These are phyloP conservation scores for Exobasidium rhododendri DNA, from an alignment of 1,284 basidiomycete species.

Conservation along the genomic window DNA sequence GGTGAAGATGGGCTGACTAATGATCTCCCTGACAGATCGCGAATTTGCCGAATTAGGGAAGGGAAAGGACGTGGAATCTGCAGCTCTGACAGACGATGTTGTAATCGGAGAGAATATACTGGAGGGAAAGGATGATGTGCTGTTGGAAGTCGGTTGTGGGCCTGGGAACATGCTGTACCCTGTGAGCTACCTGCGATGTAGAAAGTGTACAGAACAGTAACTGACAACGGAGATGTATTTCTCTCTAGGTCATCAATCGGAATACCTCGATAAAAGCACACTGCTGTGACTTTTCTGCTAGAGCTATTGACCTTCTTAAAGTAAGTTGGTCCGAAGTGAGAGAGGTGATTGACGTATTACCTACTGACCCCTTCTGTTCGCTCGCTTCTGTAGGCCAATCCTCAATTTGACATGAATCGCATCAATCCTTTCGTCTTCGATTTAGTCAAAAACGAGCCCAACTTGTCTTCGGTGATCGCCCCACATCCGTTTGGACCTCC, in stretches of 20 bases:
- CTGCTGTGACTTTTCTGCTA: slow-evolving; percentile 50
- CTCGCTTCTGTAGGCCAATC: slow-evolving; percentile 26
- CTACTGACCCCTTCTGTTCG: neutral
- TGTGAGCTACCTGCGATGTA: slow-evolving; percentile 15
- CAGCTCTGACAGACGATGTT: neutral
- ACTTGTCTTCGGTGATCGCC: neutral
- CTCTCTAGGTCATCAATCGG: slow-evolving; percentile 29
- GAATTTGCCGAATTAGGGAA: slow-evolving; percentile 35
- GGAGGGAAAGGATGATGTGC: slow-evolving; percentile 19
- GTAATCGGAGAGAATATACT: slow-evolving; percentile 3
- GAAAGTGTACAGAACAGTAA: neutral
- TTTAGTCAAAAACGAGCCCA: slow-evolving; percentile 24
- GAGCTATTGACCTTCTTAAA: slow-evolving; percentile 36
- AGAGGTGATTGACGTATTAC: neutral
- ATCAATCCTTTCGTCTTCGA: slow-evolving; percentile 55
- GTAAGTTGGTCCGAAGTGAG: slow-evolving; percentile 4
- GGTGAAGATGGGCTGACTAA: no score
- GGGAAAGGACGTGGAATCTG: slow-evolving; percentile 2
- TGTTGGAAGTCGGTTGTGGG: slow-evolving; percentile 53
- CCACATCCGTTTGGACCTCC: slow-evolving; percentile 17
- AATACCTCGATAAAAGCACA: slow-evolving; percentile 40
- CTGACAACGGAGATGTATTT: no score
- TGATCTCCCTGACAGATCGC: slow-evolving; percentile 17
- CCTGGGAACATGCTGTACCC: slow-evolving; percentile 54
- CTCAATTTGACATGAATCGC: slow-evolving; percentile 27